phyloP scores from a whole-genome alignment of 2,329 filamentous ascomycete genomes.

The Colletotrichum tofieldiae region DNA sequence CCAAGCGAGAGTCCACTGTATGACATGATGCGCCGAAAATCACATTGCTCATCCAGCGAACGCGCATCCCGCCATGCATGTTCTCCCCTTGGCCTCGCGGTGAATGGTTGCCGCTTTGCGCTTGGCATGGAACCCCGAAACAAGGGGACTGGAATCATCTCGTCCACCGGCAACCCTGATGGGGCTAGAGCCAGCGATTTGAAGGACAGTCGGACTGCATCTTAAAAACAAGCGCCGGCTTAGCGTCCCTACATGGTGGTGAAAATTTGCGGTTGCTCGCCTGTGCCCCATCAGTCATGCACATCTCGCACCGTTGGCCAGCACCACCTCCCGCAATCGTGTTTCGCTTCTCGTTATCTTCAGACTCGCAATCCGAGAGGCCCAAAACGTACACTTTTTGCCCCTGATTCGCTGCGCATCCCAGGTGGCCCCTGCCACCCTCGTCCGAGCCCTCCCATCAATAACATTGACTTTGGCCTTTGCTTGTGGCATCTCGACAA shows the following conservation, averaged over 20 bases:
- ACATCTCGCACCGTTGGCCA: conserved; percentile 10
- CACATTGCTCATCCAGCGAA: neutral
- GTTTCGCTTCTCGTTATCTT: conserved; percentile 34
- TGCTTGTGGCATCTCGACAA: conserved; percentile 25
- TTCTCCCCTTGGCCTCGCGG: conserved; percentile 16
- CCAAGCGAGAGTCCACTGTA: neutral
- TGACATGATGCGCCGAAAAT: conserved; percentile 17
- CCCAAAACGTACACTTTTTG: conserved; percentile 13
- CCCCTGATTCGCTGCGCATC: conserved; percentile 26
- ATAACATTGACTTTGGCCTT: conserved; percentile 15
- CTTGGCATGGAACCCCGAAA: conserved; percentile 26
- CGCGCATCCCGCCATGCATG: neutral
- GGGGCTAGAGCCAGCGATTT: conserved; percentile 12
- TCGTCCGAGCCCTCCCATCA: conserved; percentile 11
- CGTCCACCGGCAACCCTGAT: conserved; percentile 15
- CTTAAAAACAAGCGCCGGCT: conserved; percentile 18
- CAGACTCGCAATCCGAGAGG: conserved; percentile 31
- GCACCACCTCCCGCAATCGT: conserved; percentile 19
- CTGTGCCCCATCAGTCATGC: conserved; percentile 13
- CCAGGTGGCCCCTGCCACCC: conserved; percentile 30
- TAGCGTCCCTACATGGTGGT: conserved; percentile 15
- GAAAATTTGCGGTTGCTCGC: conserved; percentile 11
- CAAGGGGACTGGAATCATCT: conserved; percentile 9
- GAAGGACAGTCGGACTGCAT: conserved; percentile 4
- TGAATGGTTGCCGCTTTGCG: conserved; percentile 15